A percentile compares a stretch with the other conserved stretches of the same genome.
These are phyloP conservation scores for Symbiodinium pilosum DNA, from an alignment of 73 alveolate species.

Conservation along the genomic window DNA sequence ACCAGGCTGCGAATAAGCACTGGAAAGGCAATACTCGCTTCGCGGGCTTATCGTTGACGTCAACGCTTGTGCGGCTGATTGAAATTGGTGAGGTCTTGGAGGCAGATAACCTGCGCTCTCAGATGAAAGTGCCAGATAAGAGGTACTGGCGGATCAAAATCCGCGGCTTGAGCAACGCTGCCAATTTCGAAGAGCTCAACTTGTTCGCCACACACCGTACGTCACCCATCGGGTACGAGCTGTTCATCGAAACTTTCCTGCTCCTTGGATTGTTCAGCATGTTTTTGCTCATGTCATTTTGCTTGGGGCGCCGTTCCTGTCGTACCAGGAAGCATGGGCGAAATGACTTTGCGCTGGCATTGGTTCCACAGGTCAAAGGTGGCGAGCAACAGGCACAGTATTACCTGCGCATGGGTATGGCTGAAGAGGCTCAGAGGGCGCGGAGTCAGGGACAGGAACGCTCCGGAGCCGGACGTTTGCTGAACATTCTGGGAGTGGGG, in stretches of 20 bases:
- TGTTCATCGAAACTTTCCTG: constrained; percentile 50
- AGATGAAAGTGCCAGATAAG: constrained; percentile 46
- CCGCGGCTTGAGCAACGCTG: constrained; percentile 50
- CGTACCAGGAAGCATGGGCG: constrained; percentile 50
- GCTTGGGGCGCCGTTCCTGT: not conserved
- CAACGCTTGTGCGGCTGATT: constrained; percentile 35
- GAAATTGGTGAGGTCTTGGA: constrained; percentile 62
- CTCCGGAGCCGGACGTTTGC: constrained; percentile 49
- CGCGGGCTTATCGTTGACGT: constrained; percentile 33
- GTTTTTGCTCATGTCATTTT: not conserved
- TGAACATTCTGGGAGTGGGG: constrained; percentile 58
- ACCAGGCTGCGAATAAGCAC: not conserved
- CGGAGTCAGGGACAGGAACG: constrained; percentile 77
- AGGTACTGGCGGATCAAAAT: constrained; percentile 90
- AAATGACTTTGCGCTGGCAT: constrained; percentile 49
- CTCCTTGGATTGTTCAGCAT: too few species aligned
- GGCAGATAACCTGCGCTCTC: constrained; percentile 55
- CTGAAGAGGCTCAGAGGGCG: constrained; percentile 69
- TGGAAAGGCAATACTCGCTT: constrained; percentile 10
- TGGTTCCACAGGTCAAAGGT: constrained; percentile 76
- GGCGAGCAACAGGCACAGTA: constrained; percentile 68
- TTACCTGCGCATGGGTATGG: constrained; percentile 60
- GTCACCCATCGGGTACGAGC: constrained; percentile 90
- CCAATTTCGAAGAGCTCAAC: constrained; percentile 53
- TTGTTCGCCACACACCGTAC: constrained; percentile 32